These are phyloP conservation scores for Colletotrichum tanaceti DNA, from an alignment of 2,329 filamentous ascomycete species.

Conservation along the genomic window DNA sequence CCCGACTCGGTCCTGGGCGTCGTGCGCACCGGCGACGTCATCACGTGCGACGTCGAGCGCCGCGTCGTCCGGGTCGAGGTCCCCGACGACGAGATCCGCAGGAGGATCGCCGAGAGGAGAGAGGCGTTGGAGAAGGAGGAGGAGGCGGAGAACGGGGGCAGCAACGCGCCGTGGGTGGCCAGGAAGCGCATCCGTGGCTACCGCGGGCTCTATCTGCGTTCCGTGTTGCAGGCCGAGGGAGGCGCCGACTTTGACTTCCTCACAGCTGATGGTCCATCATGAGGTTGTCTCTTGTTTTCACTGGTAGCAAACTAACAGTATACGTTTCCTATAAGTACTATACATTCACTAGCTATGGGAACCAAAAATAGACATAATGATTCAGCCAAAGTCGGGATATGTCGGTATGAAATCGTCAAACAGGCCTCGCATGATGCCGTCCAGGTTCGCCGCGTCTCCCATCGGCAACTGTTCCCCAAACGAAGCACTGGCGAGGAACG, in stretches of 20 bases:
- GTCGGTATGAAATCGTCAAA: slow-evolving; percentile 54
- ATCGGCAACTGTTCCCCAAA: slow-evolving; percentile 48
- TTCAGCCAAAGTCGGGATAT: slow-evolving; percentile 23
- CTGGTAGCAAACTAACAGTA: no score
- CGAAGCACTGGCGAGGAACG: slow-evolving; percentile 43
- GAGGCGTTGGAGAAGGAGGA: slow-evolving; percentile 49
- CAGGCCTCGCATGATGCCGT: slow-evolving; percentile 49
- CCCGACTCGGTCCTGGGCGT: slow-evolving; percentile 83
- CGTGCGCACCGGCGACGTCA: slow-evolving; percentile 78
- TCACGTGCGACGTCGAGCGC: slow-evolving; percentile 81
- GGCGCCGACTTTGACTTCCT: slow-evolving; percentile 73
- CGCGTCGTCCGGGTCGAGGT: slow-evolving; percentile 70
- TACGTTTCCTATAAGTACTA: no score
- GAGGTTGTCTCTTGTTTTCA: no score
- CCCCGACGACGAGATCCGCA: slow-evolving; percentile 74
- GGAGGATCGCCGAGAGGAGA: slow-evolving; percentile 69
- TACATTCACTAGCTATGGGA: no score
- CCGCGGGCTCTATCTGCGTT: slow-evolving; percentile 67
- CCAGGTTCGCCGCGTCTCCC: slow-evolving; percentile 48
- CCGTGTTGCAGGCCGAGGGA: slow-evolving; percentile 69
- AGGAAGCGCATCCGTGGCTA: slow-evolving; percentile 64
- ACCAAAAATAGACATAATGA: no score
- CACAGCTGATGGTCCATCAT: slow-evolving; percentile 57
- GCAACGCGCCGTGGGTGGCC: slow-evolving; percentile 48
- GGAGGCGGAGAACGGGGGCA: slow-evolving; percentile 43